Evolutionary conservation across 2,329 filamentous ascomycete genomes (phyloP).

Genomic region (Pseudopyrenochaeta lycopersici): DNA sequence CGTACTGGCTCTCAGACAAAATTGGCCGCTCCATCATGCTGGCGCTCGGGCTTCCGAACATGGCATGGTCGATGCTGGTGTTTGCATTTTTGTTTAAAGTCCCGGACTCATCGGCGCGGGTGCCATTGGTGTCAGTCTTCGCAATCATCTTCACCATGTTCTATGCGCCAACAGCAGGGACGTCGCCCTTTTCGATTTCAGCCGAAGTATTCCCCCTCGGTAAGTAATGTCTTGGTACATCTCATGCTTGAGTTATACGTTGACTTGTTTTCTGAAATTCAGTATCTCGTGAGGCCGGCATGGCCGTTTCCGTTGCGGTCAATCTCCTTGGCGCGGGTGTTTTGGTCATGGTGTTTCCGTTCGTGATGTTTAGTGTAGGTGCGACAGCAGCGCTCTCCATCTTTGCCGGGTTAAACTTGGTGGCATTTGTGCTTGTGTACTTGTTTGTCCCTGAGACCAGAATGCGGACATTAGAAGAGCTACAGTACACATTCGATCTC

Average conservation of each 20-base stretch:
- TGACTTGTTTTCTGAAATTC: background rate
- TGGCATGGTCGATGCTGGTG: constrained; percentile 33
- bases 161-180: constrained; percentile 32
- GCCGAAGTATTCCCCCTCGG: constrained; percentile 19
- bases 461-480: constrained; percentile 31
- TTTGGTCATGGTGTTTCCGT: constrained; percentile 49
- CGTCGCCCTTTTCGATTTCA: constrained; percentile 31
- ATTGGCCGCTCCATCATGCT: constrained; percentile 31
- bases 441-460: constrained; percentile 40
- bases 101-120: constrained; percentile 6
- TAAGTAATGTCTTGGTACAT: background rate
- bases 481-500: constrained; percentile 34
- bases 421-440: constrained; percentile 38
- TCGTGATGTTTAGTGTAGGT: background rate
- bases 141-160: constrained; percentile 27
- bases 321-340: constrained; percentile 50
- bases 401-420: constrained; percentile 42
- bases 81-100: constrained; percentile 31
- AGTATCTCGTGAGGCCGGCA: constrained; percentile 31
- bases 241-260: background rate
- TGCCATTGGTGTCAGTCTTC: constrained; percentile 23
- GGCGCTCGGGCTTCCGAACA: constrained; percentile 27
- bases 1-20: constrained; percentile 30
- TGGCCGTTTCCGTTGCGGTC: constrained; percentile 49
- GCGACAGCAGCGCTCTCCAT: constrained; percentile 46